Evolutionary conservation across 108 stramenopile genomes (phyloP), one percentile per base, ranked within the genome.

Genomic region (Cyclostephanos invisitatus): DNA sequence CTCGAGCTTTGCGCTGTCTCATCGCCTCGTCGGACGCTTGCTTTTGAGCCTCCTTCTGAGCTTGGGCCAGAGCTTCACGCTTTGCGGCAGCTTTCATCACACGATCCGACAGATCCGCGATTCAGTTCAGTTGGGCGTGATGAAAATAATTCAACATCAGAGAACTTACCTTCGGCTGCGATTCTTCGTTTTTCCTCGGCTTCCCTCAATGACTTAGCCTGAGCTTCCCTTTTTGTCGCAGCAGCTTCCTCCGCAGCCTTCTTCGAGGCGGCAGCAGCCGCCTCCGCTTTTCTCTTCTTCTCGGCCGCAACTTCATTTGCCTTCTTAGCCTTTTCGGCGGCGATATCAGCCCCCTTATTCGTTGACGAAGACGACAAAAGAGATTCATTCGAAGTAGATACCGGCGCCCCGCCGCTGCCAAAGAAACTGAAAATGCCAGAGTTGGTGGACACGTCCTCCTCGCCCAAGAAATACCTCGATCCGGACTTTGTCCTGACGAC

Each of bases 401-500:
- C 20, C 28, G 64, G 50, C 8, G 63, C 50, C 20, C 36, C 60
- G 20, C 38, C 47, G 2, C 56, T 27, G 49, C 70, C 70, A 27
- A 71, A 65, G 17, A 71, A 32, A n/a, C 70, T 35, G 27, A 71
- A 71, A 9, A 66, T 20, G 22, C 64, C 64, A 17, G 62, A 49
- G 36, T 40, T 2, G 6, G 22, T 36, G 25, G 47, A 66, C 53
- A 49, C 20, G 11, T 71, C 70, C 42, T 66, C 49, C 67, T 67
- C 55, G 7, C 48, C 73, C 53, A 74, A 44, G 28, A 74, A 67
- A n/a, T 74, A 74, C 40, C 56, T 67, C 37, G 86, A 87, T 37
- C 84, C 84, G 44, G 86, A 87, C 72, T 68, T 63, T 2, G 86
- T 85, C 12, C 47, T 59, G 24, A 87, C 75, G 7, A 85, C 68